phyloP scores from a whole-genome alignment of 106 monocot species.

The Apostasia shenzhenica region DNA sequence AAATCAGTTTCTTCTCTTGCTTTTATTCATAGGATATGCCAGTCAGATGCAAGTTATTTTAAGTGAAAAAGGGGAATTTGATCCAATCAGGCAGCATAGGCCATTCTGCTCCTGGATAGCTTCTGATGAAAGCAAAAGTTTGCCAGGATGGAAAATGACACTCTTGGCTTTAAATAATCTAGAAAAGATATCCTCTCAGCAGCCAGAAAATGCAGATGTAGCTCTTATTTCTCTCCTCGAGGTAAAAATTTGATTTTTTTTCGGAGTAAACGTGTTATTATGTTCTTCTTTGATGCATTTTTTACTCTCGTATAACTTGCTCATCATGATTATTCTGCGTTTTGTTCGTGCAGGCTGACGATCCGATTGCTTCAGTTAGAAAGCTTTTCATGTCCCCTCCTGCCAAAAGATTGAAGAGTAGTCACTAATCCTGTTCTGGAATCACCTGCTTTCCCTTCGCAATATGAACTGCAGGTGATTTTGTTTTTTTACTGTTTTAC shows the following conservation, averaged over 20 bases:
- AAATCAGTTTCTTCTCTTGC: not conserved
- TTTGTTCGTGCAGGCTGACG: constrained; percentile 46
- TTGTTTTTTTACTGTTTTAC: too few relatives aligned
- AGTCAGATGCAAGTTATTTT: not conserved
- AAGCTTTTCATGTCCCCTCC: constrained; percentile 65
- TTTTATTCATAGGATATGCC: not conserved
- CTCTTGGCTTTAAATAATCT: constrained; percentile 53
- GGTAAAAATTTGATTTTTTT: constrained; percentile 23
- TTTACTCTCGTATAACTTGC: not conserved
- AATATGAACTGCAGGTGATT: too few relatives aligned
- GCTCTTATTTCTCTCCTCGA: constrained; percentile 34
- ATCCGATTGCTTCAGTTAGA: constrained; percentile 61
- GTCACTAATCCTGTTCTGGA: constrained; percentile 2
- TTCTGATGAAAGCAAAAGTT: constrained; percentile 25
- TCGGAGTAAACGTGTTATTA: not conserved
- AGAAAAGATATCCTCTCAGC: constrained; percentile 20
- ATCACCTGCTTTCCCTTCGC: too few relatives aligned
- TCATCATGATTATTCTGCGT: not conserved
- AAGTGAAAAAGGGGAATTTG: constrained; percentile 26
- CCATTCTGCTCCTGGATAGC: constrained; percentile 89
- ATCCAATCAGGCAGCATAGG: constrained; percentile 86
- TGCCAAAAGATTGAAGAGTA: constrained; percentile 35
- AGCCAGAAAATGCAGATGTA: constrained; percentile 8
- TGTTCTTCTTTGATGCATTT: not conserved
- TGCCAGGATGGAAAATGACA: constrained; percentile 75